These are phyloP conservation scores for Pseudonectria foliicola DNA, from an alignment of 2,329 filamentous ascomycete species.

Conservation along the genomic window DNA sequence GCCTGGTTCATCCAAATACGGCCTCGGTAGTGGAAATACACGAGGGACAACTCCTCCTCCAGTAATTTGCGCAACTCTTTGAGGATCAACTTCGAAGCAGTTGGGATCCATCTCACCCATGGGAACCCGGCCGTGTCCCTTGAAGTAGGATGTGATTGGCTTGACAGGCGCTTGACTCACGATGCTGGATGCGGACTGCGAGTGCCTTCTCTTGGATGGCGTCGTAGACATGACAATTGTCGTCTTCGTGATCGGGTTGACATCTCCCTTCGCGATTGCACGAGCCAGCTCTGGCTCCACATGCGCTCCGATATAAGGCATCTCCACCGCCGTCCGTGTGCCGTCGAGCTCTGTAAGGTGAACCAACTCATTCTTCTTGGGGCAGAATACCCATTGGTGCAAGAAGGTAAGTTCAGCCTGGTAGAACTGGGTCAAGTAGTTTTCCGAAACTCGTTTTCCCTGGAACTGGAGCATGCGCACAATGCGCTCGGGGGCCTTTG, in stretches of 20 bases:
- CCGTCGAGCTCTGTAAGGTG: slow-evolving; percentile 63
- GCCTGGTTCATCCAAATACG: slow-evolving; percentile 40
- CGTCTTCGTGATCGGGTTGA: slow-evolving; percentile 85
- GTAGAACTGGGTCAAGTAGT: slow-evolving; percentile 74
- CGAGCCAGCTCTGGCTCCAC: slow-evolving; percentile 63
- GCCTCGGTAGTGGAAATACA: slow-evolving; percentile 52
- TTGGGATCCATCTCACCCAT: slow-evolving; percentile 58
- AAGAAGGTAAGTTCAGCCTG: slow-evolving; percentile 90
- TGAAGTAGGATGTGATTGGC: slow-evolving; percentile 50
- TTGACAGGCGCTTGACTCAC: slow-evolving; percentile 31
- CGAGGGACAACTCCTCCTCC: slow-evolving; percentile 44
- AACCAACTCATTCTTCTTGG: slow-evolving; percentile 61
- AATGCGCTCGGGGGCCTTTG: slow-evolving; percentile 79
- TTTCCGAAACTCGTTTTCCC: slow-evolving; percentile 74
- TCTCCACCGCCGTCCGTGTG: slow-evolving; percentile 57
- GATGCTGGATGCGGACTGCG: slow-evolving; percentile 24
- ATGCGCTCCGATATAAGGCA: slow-evolving; percentile 74
- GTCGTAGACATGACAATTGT: slow-evolving; percentile 40
- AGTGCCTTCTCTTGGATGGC: slow-evolving; percentile 36
- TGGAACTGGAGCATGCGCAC: slow-evolving; percentile 82
- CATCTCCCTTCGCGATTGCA: slow-evolving; percentile 70
- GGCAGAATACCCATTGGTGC: slow-evolving; percentile 92
- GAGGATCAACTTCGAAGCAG: slow-evolving; percentile 47
- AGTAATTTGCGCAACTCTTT: slow-evolving; percentile 41
- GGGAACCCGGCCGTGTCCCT: slow-evolving; percentile 42